Base-by-base conservation (phyloP, 805 yeast genomes). In the Saturnispora dispora region DNA sequence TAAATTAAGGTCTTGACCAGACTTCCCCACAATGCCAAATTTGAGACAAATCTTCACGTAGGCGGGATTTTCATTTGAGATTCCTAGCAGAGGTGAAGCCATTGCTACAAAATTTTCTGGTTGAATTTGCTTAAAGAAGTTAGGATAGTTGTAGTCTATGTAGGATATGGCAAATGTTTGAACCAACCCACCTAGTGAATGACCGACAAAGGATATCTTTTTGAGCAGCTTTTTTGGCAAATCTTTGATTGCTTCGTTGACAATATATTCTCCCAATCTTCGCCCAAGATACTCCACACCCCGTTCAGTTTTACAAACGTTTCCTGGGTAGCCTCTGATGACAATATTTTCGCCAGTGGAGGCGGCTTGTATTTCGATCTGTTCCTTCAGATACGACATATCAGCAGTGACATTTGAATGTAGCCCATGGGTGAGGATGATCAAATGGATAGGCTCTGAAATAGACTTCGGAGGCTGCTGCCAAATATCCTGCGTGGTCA, bases 131-230 rank as follows among this genome's bases (percentile, higher is more conserved):
- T 76, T 64, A 61, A 91, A 89, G 57, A 89, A 80, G 59, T 79
- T 75, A 0, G 96, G 95, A 53, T 81, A 74, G 52, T 78, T 83
- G 53, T 72, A 73, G 48, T 78, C 76, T 36, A 93, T 75, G 62
- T 88, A 85, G 2, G 91, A 93, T 40, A 93, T 72, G 1, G 98
- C 95, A 74, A 86, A 91, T 0, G 95, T 81, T 68, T 91, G 97
- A 9, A 85, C 85, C 17, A 87, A 78, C 0, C 99, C 99, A 17
- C 99, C 99, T 25, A 93, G 70, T 0, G 98, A 91, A 66, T 93
- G 99, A 1, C 93, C 96, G 20, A 93, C 71, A 60, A 93, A 90
- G 2, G 98, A 91, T 4, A 91, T 79, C 58, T 79, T 80, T 4
- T 63, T 58, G 2, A 53, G 53, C 11, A 37, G 27, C 37, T 41